phyloP scores from a whole-genome alignment of 1,284 basidiomycete species.

The Malassezia vespertilionis region DNA sequence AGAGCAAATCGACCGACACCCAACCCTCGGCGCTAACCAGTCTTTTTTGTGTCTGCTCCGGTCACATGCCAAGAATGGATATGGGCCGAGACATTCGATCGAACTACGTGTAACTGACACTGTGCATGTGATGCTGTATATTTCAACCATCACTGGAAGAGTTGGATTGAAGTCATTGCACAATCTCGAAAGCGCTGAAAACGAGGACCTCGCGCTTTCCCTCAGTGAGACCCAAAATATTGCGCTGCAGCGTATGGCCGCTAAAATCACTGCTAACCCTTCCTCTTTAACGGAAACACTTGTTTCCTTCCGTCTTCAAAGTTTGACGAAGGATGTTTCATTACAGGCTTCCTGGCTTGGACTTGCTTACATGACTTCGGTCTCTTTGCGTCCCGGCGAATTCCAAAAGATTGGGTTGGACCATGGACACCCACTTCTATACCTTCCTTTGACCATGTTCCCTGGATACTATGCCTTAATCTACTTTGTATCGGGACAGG shows the following conservation, averaged over 20 bases:
- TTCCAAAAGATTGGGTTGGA: constrained; percentile 7
- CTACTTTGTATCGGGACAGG: not conserved
- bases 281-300: not conserved
- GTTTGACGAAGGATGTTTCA: not conserved
- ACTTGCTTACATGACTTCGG: not conserved
- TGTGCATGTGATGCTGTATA: constrained; percentile 7
- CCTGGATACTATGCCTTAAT: constrained; percentile 6
- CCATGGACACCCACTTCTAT: constrained; percentile 8
- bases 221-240: constrained; percentile 2
- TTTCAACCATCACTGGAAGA: constrained; percentile 6
- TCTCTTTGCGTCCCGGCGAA: constrained; percentile 4
- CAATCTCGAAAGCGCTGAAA: not conserved
- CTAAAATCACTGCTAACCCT: constrained; percentile 4
- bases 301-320: constrained; percentile 5
- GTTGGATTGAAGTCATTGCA: constrained; percentile 9
- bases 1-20: not conserved
- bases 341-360: constrained; percentile 11
- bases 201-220: not conserved
- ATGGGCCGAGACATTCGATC: constrained; percentile 5
- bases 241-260: constrained; percentile 6
- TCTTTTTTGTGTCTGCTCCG: constrained; percentile 2
- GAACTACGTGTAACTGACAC: constrained; percentile 5
- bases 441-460: constrained; percentile 4
- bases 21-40: not conserved
- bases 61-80: not conserved